Evolutionary conservation across 371 early-diverging fungal genomes (phyloP).

Genomic region (Apophysomyces elegans): DNA sequence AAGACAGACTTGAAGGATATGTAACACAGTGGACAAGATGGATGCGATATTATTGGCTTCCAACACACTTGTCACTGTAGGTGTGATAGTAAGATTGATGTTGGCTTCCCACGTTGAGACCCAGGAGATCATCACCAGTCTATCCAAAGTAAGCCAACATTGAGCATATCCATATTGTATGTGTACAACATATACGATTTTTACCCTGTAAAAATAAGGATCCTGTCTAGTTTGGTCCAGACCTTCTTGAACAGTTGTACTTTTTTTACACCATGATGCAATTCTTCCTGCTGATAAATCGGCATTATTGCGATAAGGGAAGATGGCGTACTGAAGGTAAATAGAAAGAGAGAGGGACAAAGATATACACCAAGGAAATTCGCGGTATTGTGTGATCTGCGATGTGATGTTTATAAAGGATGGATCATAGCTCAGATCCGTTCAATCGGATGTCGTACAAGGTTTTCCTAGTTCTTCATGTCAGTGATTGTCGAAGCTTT

Average conservation of each 20-base stretch:
- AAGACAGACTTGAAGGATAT: slow-evolving; percentile 34
- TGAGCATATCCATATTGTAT: not conserved
- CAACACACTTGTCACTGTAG: slow-evolving; percentile 24
- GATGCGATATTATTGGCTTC: slow-evolving; percentile 29
- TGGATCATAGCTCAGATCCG: not conserved
- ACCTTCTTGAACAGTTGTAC: slow-evolving; percentile 35
- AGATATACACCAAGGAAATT: not conserved
- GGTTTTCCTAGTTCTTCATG: not conserved
- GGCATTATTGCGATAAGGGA: not conserved
- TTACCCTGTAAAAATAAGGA: slow-evolving; percentile 30
- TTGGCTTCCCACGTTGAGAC: slow-evolving; percentile 29
- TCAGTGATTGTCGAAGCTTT: not conserved
- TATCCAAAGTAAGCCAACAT: not conserved
- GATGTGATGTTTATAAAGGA: not conserved
- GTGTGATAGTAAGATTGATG: slow-evolving; percentile 18
- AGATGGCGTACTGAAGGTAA: not conserved
- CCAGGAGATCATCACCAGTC: slow-evolving; percentile 31
- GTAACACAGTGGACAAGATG: slow-evolving; percentile 26
- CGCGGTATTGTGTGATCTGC: not conserved
- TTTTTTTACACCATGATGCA: slow-evolving; percentile 22
- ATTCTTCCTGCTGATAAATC: not conserved
- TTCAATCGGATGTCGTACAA: slow-evolving; percentile 2
- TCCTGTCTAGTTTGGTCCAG: slow-evolving; percentile 27
- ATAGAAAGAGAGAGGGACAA: too few relatives aligned
- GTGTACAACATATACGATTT: not conserved